These are phyloP conservation scores for Flaveria floridana DNA, from an alignment of 140 eudicot genomes.

Conservation along the genomic window DNA sequence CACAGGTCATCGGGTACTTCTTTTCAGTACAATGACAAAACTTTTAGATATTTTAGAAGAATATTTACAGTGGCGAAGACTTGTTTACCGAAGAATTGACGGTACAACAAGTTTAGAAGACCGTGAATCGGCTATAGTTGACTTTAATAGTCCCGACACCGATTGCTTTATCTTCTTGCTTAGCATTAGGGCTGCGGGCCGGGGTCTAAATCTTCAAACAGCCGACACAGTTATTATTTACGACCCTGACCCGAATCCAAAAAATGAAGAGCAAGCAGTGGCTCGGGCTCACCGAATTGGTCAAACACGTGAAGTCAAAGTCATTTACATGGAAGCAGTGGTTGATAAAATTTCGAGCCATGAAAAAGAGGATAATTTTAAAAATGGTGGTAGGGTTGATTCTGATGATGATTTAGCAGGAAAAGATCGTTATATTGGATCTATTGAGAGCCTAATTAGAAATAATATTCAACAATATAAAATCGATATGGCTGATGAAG, in stretches of 20 bases:
- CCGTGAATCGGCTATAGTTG: conserved; percentile 96
- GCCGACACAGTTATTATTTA: conserved; percentile 97
- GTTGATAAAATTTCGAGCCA: conserved; percentile 86
- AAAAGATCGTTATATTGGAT: conserved; percentile 90
- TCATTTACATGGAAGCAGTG: conserved; percentile 94
- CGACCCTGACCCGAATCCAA: conserved; percentile 98
- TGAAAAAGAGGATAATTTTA: conserved; percentile 75
- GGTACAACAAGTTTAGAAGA: conserved; percentile 97
- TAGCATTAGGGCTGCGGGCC: conserved; percentile 96
- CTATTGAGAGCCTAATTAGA: conserved; percentile 86
- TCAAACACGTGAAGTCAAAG: conserved; percentile 93
- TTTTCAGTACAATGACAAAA: conserved; percentile 96
- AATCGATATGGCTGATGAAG: conserved; percentile 99
- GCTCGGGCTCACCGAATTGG: conserved; percentile 99
- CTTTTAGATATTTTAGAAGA: conserved; percentile 90
- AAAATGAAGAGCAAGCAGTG: conserved; percentile 98
- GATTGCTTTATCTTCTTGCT: conserved; percentile 92
- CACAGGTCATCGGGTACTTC: conserved; percentile 87
- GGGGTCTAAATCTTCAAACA: conserved; percentile 90
- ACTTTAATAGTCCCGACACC: conserved; percentile 74
- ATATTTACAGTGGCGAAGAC: conserved; percentile 94
- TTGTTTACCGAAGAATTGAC: conserved; percentile 84
- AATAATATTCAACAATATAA: conserved; percentile 94
- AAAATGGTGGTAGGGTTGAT: conserved; percentile 63
- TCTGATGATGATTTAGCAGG: conserved; percentile 93